Percentiles rank a stretch among this genome's conserved stretches.
Evolutionary conservation across 140 eudicot species (phyloP).

Genomic region (Oenanthe javanica): DNA sequence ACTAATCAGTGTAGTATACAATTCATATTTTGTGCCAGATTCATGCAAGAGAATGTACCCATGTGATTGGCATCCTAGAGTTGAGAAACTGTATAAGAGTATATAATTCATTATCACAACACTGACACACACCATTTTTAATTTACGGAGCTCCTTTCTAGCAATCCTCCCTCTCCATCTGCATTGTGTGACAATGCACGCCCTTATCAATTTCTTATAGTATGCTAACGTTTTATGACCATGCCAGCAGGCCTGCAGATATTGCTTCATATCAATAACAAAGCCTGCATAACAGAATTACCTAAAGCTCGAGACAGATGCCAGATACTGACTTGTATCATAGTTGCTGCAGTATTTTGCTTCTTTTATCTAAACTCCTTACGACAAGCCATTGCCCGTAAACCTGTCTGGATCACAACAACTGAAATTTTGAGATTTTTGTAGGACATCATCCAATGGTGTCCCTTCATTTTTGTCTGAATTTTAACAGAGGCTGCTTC

Average conservation of each 20-base stretch:
- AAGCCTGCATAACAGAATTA: neutral
- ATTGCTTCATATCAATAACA: neutral
- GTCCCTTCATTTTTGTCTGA: conserved; percentile 50
- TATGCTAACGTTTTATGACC: conserved; percentile 57
- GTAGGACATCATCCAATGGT: conserved; percentile 38
- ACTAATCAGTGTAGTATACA: neutral
- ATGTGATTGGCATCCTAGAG: neutral
- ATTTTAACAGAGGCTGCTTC: conserved; percentile 57
- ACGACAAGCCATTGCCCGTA: conserved; percentile 65
- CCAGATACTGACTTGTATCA: conserved; percentile 50
- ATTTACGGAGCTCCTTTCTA: conserved; percentile 70
- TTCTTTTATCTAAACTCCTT: conserved; percentile 55
- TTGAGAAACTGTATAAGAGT: neutral
- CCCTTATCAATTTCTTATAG: conserved; percentile 62
- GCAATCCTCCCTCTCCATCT: conserved; percentile 86
- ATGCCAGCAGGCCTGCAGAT: conserved; percentile 75
- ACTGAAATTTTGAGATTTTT: conserved; percentile 45
- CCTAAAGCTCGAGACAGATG: neutral
- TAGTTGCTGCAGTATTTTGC: conserved; percentile 60
- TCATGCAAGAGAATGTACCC: neutral
- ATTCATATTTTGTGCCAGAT: neutral
- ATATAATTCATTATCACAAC: conserved; percentile 14
- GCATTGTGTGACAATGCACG: conserved; percentile 72
- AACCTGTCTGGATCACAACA: conserved; percentile 60
- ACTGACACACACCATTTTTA: conserved; percentile 65